Conservation (phyloP, 2,329 filamentous ascomycete species). For the Scopulariopsis brevicaulis region DNA sequence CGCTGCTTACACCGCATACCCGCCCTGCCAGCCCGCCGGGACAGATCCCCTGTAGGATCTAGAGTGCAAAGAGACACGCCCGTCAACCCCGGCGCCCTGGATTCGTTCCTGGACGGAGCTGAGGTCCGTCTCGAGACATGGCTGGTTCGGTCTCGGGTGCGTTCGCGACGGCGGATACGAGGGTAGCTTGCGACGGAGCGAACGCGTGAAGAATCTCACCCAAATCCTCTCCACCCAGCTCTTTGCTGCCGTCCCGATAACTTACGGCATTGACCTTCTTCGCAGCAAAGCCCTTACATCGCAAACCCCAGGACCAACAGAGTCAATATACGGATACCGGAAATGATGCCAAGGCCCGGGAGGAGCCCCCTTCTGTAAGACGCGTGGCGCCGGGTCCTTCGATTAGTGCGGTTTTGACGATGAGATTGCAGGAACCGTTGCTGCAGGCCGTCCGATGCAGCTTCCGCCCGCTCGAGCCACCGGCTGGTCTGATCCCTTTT, state of each 20-base stretch:
- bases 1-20: neutral
- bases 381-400: neutral
- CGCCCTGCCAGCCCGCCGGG: neutral
- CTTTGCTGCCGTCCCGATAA: too few species aligned
- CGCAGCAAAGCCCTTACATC: too few species aligned
- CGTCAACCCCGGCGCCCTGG: neutral
- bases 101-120: neutral
- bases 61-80: neutral
- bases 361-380: neutral
- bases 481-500: neutral
- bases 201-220: too few species aligned
- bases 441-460: neutral
- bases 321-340: too few species aligned
- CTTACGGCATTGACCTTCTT: too few species aligned
- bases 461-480: neutral
- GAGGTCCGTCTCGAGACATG: neutral
- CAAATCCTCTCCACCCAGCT: too few species aligned
- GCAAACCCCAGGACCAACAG: too few species aligned
- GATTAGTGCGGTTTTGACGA: neutral
- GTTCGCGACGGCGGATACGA: neutral
- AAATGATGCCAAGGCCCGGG: too few species aligned
- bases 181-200: too few species aligned
- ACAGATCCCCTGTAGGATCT: neutral
- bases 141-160: neutral
- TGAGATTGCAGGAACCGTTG: neutral